Base-by-base conservation (phyloP, 2,329 filamentous ascomycete genomes). In the Exophiala phaeomuriformis region DNA sequence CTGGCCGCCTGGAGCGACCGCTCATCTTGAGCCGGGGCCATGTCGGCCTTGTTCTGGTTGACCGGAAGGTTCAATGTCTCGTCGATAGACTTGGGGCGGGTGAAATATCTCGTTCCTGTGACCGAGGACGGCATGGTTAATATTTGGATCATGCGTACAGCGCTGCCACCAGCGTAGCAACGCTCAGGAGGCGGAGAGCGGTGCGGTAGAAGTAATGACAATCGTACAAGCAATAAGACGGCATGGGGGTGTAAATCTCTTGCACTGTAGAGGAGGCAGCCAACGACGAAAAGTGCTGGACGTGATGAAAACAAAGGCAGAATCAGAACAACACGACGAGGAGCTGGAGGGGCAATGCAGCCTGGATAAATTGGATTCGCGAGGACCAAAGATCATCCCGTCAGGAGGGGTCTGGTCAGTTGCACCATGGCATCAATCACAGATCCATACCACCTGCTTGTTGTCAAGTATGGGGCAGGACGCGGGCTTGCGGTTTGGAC, bases 171-270 rank as follows among this genome's bases (percentile, higher is more conserved):
- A 75, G 80, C 64, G 87, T 94, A 73, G 83, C 80, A 64, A 95
- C 83, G 67, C 86, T 91, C 64, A 95, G 76, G 68, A 90, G 84
- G 77, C 88, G 88, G 74, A 95, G 75, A 68, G 88, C 86, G 71
- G 85, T 94, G 77, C 88, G 88, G 76, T 88, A 93, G 74, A 95
- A 94, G 74, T 94, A 94, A 70, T 94, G 88, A 67, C 87, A 94
- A 72, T 94, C 86, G 77, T 93, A 85, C 53, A 88, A 76, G 71
- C 77, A 94, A 71, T 88, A 91, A 65, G 78, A 72, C 76, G 86
- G 86, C 88, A 94, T 94, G 47, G 47, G 54, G 50, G 43, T 49
- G 3, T 30, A 31, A 63, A 55, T 61, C 63, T 47, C 35, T 32
- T 45, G 28, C 8, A 31, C 10, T 35, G 42, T n/a, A 27, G 35